A percentile compares a stretch with the other conserved stretches of the same genome.
phyloP scores from a whole-genome alignment of 768 basidiomycete species.

The Lactarius tabidus region DNA sequence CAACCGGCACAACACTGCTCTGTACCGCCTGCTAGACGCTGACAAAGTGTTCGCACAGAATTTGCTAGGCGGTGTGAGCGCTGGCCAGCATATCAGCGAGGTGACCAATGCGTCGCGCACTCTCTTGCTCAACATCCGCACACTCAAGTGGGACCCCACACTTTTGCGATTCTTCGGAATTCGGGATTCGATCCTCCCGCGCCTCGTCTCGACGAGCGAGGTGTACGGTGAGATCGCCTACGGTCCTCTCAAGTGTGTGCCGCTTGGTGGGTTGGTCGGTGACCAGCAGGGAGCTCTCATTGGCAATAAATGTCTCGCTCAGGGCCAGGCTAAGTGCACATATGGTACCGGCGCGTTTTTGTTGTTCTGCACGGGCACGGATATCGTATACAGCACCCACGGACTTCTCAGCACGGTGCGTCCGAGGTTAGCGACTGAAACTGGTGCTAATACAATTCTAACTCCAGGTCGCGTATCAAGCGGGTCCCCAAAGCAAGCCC shows the following conservation, averaged over 20 bases:
- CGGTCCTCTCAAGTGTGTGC: slow-evolving; percentile 67
- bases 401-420: slow-evolving; percentile 85
- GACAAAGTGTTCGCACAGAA: slow-evolving; percentile 46
- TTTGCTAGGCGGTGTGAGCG: slow-evolving; percentile 70
- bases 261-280: slow-evolving; percentile 91
- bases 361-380: slow-evolving; percentile 87
- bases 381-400: slow-evolving; percentile 80
- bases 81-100: slow-evolving; percentile 80
- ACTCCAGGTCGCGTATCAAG: slow-evolving; percentile 79
- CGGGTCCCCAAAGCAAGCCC: slow-evolving; percentile 72
- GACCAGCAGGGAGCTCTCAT: slow-evolving; percentile 97
- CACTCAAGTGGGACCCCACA: slow-evolving; percentile 76
- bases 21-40: slow-evolving; percentile 31
- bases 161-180: slow-evolving; percentile 87
- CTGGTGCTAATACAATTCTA: neutral
- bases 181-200: slow-evolving; percentile 73
- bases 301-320: slow-evolving; percentile 90
- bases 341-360: slow-evolving; percentile 98
- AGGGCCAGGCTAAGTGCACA: slow-evolving; percentile 96
- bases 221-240: slow-evolving; percentile 77
- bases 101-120: slow-evolving; percentile 97
- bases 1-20: too few species aligned
- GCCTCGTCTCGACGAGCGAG: slow-evolving; percentile 86
- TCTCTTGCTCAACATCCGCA: slow-evolving; percentile 79
- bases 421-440: neutral